Evolutionary conservation across 2,329 filamentous ascomycete species (phyloP).

Genomic region (Cercospora sp.): DNA sequence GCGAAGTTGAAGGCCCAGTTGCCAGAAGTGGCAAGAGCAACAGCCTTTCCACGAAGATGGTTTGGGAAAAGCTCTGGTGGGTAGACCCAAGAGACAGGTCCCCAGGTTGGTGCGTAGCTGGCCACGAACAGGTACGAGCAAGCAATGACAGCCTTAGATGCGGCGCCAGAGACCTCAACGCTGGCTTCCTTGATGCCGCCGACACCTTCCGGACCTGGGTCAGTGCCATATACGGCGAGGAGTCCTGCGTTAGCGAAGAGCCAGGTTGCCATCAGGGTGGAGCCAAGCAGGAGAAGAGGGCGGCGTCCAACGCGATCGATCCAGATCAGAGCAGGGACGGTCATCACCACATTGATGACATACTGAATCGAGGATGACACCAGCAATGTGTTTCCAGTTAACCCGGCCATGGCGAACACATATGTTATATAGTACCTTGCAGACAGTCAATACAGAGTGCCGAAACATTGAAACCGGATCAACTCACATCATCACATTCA

Average conservation of each 20-base stretch:
- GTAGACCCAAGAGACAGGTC: constrained; percentile 66
- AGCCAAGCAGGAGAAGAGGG: constrained; percentile 64
- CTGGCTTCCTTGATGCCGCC: constrained; percentile 44
- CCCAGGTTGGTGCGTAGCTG: constrained; percentile 56
- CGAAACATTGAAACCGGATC: too few relatives aligned
- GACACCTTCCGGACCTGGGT: constrained; percentile 39
- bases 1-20: constrained; percentile 61
- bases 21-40: constrained; percentile 57
- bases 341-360: constrained; percentile 75
- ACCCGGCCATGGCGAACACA: constrained; percentile 70
- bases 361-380: constrained; percentile 71
- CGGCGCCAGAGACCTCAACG: constrained; percentile 41
- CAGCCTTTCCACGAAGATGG: constrained; percentile 60
- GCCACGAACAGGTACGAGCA: constrained; percentile 73
- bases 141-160: constrained; percentile 53
- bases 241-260: constrained; percentile 64
- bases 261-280: constrained; percentile 63
- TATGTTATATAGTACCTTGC: neutral
- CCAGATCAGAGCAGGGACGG: constrained; percentile 71
- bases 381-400: constrained; percentile 56
- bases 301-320: constrained; percentile 77
- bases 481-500: constrained; percentile 20
- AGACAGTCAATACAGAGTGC: too few relatives aligned
- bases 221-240: constrained; percentile 60
- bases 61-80: constrained; percentile 65